Evolutionary conservation across 805 yeast genomes (phyloP), one percentile per base, ranked within the genome.

Genomic region (Clavispora asparagi): DNA sequence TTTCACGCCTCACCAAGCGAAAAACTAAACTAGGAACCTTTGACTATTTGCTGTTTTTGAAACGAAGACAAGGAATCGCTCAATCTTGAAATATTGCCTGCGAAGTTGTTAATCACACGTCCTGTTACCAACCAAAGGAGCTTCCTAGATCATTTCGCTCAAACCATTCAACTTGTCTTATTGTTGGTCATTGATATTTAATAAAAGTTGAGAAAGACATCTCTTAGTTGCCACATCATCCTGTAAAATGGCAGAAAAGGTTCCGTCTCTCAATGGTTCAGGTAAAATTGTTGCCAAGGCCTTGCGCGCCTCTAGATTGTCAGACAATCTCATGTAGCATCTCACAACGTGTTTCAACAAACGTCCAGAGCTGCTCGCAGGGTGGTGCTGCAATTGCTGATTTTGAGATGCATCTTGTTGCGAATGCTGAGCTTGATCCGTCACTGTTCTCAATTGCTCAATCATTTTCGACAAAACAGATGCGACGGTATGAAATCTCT

Each of bases 401-500:
- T 17, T 39, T 14, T 26, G 32, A 10, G 32, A 26, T 7, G 12
- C 16, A 5, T 23, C 29, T 26, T 37, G 40, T 19, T 40, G 36
- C 4, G 14, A 4, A 11, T 29, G 35, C 17, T 55, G 54, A 40
- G 54, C 56, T 56, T 40, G 51, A 41, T 78, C 77, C 2, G 83
- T 81, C 14, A 53, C 52, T 8, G 60, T 51, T 38, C 65, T 62
- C 49, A 92, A 70, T 66, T 92, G 97, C 44, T 85, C 88, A 40
- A 94, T 91, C 95, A 94, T 94, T 46, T 76, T 79, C 35, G 87
- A 79, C 51, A 92, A 75, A 2, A 94, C 99, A 44, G 87, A 83
- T 0, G 94, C 86, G 23, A 94, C 97, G 1, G 98, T 97, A 51
- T 85, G 88, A 62, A 92, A 92, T 57, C 99, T 76, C 65, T 92